Base-by-base conservation (phyloP, 192 early-diverging fungal genomes). In the Dissophora ornata region DNA sequence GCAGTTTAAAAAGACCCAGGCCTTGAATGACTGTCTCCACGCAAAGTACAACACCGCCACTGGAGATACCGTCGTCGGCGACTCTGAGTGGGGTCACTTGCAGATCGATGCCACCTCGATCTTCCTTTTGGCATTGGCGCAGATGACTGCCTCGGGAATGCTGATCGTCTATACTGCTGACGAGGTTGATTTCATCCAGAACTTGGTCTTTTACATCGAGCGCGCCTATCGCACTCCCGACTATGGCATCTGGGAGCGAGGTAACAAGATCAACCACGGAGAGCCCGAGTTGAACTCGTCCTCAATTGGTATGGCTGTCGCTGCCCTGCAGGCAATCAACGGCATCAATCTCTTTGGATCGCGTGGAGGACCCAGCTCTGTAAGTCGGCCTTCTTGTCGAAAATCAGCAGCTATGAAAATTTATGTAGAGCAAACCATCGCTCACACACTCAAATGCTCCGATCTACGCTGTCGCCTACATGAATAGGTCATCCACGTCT, bases 201-300 rank as follows among this genome's bases (percentile, higher is more conserved):
- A 96, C 78, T 81, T 96, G 19, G 90, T 93, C 12, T 96, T 94
- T 71, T 96, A 96, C 70, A 92, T 96, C 41, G 94, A 96, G 70
- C 84, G 92, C 40, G 83, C 85, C 16, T 94, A 92, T 69, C 88
- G 92, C 67, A 94, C 93, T 8, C 93, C 93, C 0, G 94, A 95
- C 58, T 94, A 91, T 69, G 94, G 94, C 50, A 90, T 94, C 47
- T 96, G 94, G 94, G 94, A 96, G 55, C 81, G 94, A 46, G 94
- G 94, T 51, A 90, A 94, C 75, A 96, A 96, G 79, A 86, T 87
- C 44, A 96, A 96, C 82, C 91, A 94, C 57, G 94, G 94, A 30
- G 79, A 88, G 48, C 90, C 93, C 24, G 94, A 96, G 77, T 67
- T 96, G 66, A 96, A 96, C 67, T 94, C 92, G 2, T 94, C 93